A percentile compares a stretch with the other conserved stretches of the same genome.
phyloP scores from a whole-genome alignment of 2,329 filamentous ascomycete genomes.

The Aspergillus unguis region DNA sequence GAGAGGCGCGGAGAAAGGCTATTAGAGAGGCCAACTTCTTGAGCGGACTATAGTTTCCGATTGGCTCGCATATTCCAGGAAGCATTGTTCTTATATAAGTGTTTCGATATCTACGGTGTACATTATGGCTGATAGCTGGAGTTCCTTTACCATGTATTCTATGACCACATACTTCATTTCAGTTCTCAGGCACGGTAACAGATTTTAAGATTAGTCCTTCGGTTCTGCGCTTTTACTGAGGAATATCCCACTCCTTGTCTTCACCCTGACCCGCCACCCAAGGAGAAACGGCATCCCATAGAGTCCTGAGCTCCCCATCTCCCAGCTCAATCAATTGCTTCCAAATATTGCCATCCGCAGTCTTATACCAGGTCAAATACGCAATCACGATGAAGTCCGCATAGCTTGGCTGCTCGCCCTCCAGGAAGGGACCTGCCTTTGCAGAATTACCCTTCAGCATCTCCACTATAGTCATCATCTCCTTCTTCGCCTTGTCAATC shows the following conservation, averaged over 20 bases:
- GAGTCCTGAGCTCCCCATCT: constrained; percentile 25
- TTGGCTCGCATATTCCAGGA: neutral
- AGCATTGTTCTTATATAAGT: constrained; percentile 6
- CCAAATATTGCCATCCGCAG: constrained; percentile 22
- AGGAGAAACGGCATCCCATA: constrained; percentile 30
- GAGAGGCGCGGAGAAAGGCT: constrained; percentile 44
- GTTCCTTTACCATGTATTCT: constrained; percentile 30
- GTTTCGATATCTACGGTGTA: constrained; percentile 13
- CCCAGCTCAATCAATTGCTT: constrained; percentile 24
- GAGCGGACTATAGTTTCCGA: constrained; percentile 40
- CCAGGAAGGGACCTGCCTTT: constrained; percentile 35
- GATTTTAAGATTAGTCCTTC: neutral
- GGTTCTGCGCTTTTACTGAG: constrained; percentile 5
- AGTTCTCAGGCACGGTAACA: constrained; percentile 11
- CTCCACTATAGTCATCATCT: constrained; percentile 19
- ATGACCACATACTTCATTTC: constrained; percentile 26
- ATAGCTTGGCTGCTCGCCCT: constrained; percentile 30
- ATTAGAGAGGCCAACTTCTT: constrained; percentile 50
- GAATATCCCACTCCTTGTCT: constrained; percentile 31
- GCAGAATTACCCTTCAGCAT: constrained; percentile 28
- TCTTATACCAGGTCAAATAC: constrained; percentile 26
- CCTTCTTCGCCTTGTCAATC: constrained; percentile 20
- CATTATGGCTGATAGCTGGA: constrained; percentile 14
- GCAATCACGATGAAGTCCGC: constrained; percentile 29
- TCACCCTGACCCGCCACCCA: constrained; percentile 35